Base-by-base conservation (phyloP, 352 stramenopile species). In the Thalassiosira ordinaria region DNA sequence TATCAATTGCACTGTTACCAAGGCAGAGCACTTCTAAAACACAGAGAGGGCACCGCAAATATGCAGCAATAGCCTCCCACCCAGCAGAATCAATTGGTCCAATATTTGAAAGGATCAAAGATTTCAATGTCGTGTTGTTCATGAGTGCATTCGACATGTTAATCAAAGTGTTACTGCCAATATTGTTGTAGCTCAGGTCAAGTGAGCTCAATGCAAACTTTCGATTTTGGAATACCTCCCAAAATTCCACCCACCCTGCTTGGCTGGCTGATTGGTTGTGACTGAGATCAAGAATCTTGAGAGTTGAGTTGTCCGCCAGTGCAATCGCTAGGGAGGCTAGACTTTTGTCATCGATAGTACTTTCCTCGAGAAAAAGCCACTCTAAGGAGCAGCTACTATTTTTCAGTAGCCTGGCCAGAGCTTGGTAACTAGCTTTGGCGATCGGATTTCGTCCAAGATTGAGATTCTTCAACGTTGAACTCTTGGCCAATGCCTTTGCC, bases 171-270 rank as follows among this genome's bases (percentile, higher is more conserved):
- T 37, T 22, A 37, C 57, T 41, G 3, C 18, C 26, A 39, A 69
- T 39, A 13, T 26, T 29, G 24, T 35, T 35, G 0, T 39, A 14
- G 20, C 6, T 8, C 0, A 69, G 37, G 31, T 59, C n/a, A 18
- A 69, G 33, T 41, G 37, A 26, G 8, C 37, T 13, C 29, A 69
- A 57, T 18, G 18, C 39, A 1, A 27, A 57, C 22, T 68, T 55
- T 13, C 18, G 55, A 9, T 49, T 64, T 2, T 26, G 5, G 1
- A 46, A 26, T 22, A 44, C 29, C 2, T 11, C 26, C 31, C 18
- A 51, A 24, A 64, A 49, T 1, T 11, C 55, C 18, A 1, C 29
- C 55, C 55, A 64, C 24, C 47, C 47, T 56, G 33, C 11, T 5
- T 5, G 11, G 5, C 5, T 11, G 33, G 11, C 33, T 41, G 5